phyloP scores from a whole-genome alignment of 2,329 filamentous ascomycete species.

The Epichloe typhina region DNA sequence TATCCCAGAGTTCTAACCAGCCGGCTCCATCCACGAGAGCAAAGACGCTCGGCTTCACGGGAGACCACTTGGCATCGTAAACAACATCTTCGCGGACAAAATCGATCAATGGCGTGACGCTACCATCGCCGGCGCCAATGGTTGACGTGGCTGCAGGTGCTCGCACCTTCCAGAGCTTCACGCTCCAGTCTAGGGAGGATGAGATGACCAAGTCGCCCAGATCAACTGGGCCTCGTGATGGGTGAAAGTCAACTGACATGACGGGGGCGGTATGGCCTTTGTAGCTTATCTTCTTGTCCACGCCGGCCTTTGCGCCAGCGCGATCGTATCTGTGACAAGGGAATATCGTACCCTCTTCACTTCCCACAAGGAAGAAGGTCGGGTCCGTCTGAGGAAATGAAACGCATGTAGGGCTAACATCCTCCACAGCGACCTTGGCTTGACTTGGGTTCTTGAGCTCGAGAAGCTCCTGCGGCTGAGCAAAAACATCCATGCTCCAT shows the following conservation, averaged over 20 bases:
- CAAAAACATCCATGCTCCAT: conserved; percentile 96
- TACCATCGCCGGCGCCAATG: conserved; percentile 34
- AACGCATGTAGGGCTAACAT: conserved; percentile 87
- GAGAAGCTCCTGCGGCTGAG: conserved; percentile 87
- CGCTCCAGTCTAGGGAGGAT: conserved; percentile 91
- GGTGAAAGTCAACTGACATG: conserved; percentile 93
- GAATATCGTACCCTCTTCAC: conserved; percentile 92
- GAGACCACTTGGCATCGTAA: conserved; percentile 93
- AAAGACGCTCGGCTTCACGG: conserved; percentile 86
- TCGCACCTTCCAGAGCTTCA: conserved; percentile 91
- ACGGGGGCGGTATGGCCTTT: conserved; percentile 84
- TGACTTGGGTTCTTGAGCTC: conserved; percentile 77
- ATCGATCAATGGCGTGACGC: conserved; percentile 66
- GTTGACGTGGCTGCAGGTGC: conserved; percentile 62
- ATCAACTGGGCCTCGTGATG: conserved; percentile 81
- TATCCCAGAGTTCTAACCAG: conserved; percentile 87
- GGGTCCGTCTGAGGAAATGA: conserved; percentile 91
- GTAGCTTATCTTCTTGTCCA: conserved; percentile 81
- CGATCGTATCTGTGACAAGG: conserved; percentile 96
- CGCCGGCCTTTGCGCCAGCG: conserved; percentile 89
- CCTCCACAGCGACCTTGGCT: conserved; percentile 65
- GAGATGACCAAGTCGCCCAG: conserved; percentile 86
- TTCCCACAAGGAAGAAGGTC: conserved; percentile 93
- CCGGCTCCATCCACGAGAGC: conserved; percentile 88
- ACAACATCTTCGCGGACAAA: conserved; percentile 92